Percentiles rank a stretch among this genome's conserved stretches.
These are phyloP conservation scores for Starmerella vitae DNA, from an alignment of 805 yeast genomes.

Conservation along the genomic window DNA sequence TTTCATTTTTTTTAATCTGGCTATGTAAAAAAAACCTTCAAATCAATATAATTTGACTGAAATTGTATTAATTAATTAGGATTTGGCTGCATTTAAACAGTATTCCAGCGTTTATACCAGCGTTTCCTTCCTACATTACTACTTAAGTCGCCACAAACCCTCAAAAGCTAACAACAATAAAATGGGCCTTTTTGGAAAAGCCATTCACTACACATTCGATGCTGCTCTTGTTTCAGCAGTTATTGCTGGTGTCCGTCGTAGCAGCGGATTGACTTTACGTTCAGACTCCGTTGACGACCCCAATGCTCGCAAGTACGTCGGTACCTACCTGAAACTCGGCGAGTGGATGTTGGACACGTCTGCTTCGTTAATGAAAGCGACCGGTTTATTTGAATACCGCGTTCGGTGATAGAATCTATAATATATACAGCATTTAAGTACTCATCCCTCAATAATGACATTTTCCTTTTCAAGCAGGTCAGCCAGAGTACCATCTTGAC, in stretches of 20 bases:
- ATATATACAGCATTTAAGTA: neutral
- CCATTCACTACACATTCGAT: slow-evolving; percentile 64
- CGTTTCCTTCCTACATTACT: no score
- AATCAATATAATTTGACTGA: no score
- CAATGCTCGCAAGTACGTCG: slow-evolving; percentile 32
- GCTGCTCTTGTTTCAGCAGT: slow-evolving; percentile 65
- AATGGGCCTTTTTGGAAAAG: slow-evolving; percentile 38
- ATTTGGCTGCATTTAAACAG: no score
- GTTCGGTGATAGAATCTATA: slow-evolving; percentile 10
- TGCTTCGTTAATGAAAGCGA: slow-evolving; percentile 54
- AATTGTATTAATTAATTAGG: no score
- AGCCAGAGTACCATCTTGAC: slow-evolving; percentile 70
- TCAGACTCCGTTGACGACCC: slow-evolving; percentile 37
- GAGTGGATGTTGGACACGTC: slow-evolving; percentile 66
- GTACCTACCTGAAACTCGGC: slow-evolving; percentile 68
- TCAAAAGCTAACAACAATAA: neutral
- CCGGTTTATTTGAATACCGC: slow-evolving; percentile 49
- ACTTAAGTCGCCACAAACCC: no score
- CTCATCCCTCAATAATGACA: slow-evolving; percentile 50
- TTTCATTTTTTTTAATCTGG: no score
- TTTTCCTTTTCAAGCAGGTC: slow-evolving; percentile 67
- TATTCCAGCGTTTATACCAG: no score
- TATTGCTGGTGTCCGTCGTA: slow-evolving; percentile 72
- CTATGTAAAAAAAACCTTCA: no score
- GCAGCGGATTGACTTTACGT: slow-evolving; percentile 59